Percentiles rank a stretch among this genome's conserved stretches.
Conservation (phyloP, 768 basidiomycete species). For the Cyathus striatus region DNA sequence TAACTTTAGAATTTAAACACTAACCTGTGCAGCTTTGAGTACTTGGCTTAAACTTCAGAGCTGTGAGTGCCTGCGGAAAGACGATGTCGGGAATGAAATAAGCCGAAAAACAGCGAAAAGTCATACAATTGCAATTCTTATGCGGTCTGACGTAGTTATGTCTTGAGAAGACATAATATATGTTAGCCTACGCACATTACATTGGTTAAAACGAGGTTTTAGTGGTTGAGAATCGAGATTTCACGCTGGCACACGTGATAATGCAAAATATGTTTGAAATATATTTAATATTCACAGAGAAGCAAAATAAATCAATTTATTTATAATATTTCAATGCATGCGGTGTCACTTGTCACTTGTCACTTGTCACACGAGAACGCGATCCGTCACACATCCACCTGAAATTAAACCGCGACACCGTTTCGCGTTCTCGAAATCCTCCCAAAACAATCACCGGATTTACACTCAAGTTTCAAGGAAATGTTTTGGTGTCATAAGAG, state of each 20-base stretch:
- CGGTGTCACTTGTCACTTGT: too few species aligned
- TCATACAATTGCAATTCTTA: conserved; percentile 39
- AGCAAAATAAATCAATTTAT: too few species aligned
- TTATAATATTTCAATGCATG: too few species aligned
- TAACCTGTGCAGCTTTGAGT: conserved; percentile 35
- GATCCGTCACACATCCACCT: too few species aligned
- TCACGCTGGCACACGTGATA: neutral
- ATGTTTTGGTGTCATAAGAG: neutral
- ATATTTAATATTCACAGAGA: too few species aligned
- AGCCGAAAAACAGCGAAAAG: conserved; percentile 2
- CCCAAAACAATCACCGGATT: too few species aligned
- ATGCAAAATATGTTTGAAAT: neutral
- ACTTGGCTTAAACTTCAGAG: conserved; percentile 39
- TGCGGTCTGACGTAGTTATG: conserved; percentile 20
- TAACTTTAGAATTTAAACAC: conserved; percentile 5
- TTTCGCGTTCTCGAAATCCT: too few species aligned
- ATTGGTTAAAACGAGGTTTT: neutral
- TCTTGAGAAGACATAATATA: neutral
- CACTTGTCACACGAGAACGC: too few species aligned
- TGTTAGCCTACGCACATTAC: neutral
- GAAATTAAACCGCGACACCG: too few species aligned
- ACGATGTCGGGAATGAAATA: neutral
- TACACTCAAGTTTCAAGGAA: neutral
- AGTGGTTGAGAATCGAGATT: neutral
- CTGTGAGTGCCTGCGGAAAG: conserved; percentile 35